Base-by-base conservation (phyloP, 2,329 filamentous ascomycete species). In the Trichoderma breve region DNA sequence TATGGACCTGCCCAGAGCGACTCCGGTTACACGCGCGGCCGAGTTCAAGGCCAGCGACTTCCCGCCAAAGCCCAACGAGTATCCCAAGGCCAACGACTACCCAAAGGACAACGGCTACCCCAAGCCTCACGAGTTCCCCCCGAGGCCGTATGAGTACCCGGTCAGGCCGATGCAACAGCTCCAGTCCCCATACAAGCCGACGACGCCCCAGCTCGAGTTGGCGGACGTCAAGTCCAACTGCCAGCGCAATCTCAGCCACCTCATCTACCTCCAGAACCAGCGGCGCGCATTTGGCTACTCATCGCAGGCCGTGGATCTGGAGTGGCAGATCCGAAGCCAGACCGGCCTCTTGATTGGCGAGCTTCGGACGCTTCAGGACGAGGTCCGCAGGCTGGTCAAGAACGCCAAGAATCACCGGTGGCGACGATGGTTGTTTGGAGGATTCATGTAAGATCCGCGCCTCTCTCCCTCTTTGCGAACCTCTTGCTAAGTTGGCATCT, bases 401-500 rank as follows among this genome's bases (percentile, higher is more conserved):
- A 79, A 77, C 12, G 84, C 83, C 1, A 85, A 88, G 77, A 80
- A 80, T 39, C 82, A 85, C 58, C 82, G 87, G 43, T 88, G 86
- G 86, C 82, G 86, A 61, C 82, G 82, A 73, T 87, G 86, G 83
- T 75, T 88, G 15, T 76, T 88, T 1, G 86, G 87, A 4, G 86
- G 85, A 0, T 76, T 85, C 18, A 78, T 88, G 86, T 88, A 75
- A 83, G 86, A 81, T 24, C 11, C 57, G 9, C 64, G 26, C 47
- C 11, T 12, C 36, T 58, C 14, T 1, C 24, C 21, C 36, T 24
- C 12, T 34, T 36, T 21, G 24, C 4, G 51, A 28, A 15, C 7
- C 6, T 9, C 4, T 14, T 18, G 4, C n/a, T n/a, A 34, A 68
- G 18, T 24, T 30, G 6, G 26, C 26, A 9, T 11, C 34, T n/a